Base-by-base conservation (phyloP, 1,139 yeast species). In the Blastobotrys illinoisensis region DNA sequence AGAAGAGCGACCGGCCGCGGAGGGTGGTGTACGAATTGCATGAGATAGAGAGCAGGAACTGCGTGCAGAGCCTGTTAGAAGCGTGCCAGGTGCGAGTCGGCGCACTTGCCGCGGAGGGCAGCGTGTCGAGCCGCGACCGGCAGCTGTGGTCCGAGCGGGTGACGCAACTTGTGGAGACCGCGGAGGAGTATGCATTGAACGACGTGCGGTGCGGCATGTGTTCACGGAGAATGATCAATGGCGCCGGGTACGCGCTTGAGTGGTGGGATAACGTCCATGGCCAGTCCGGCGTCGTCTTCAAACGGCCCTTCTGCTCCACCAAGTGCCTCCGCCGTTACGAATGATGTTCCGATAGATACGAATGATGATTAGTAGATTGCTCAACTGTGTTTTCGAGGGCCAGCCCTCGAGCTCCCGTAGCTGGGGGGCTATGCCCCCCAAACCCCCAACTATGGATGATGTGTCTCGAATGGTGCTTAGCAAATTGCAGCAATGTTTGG, bases 221-320 rank as follows among this genome's bases (percentile, higher is more conserved):
- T 62, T 64, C 70, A 1, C 53, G 64, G 6, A 68, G 71, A 21
- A 72, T 79, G 36, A 74, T 80, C 6, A 75, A 77, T 49, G 79
- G 83, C 1, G 74, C 76, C 9, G 86, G 85, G 0, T 79, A 79
- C 60, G 75, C 77, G 1, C 62, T 78, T 50, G 87, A 83, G 61
- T 82, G 85, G 85, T 82, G 87, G 85, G 81, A 81, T 49, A 54
- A 49, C 9, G 49, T 52, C 2, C 24, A 21, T n/a, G 54, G 54
- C 11, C 54, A 52, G 49, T 20, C 46, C 19, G 44, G 40, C 13
- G 48, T 59, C 7, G 60, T 55, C 18, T 58, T 55, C 44, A 54
- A 58, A 44, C 59, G 62, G n/a, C 55, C 51, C 20, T 56, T 59
- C 46, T 66, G 67, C 52, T 59, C 65, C 9, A 55, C 57, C 48